These are phyloP conservation scores for Diaporthe humulicola DNA, from an alignment of 2,329 filamentous ascomycete genomes.

Conservation along the genomic window DNA sequence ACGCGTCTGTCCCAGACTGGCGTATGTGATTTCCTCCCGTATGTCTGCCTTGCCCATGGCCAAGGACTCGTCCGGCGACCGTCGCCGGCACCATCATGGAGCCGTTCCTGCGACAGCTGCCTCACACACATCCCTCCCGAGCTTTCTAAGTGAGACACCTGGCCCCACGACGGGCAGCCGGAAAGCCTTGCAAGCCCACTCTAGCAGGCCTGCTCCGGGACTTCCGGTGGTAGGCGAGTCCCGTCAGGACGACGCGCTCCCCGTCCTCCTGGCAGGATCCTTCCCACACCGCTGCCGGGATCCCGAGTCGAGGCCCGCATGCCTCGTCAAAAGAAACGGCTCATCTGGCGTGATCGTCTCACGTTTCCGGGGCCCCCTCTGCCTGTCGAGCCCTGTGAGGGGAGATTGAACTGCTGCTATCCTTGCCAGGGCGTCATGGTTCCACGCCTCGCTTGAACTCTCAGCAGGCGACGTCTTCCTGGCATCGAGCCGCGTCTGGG, in stretches of 20 bases:
- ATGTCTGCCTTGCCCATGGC: background rate
- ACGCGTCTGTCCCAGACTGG: background rate
- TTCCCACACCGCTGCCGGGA: background rate
- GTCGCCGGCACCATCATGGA: conserved; percentile 1
- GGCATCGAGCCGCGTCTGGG: background rate
- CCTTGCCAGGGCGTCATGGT: background rate
- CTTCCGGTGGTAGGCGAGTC: background rate
- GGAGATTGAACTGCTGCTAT: background rate
- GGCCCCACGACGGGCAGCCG: background rate
- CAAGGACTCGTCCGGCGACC: background rate
- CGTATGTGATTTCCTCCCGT: background rate
- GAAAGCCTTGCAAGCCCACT: background rate
- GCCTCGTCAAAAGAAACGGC: background rate
- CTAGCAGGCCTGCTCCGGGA: background rate
- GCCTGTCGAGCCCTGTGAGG: background rate
- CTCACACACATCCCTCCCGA: background rate
- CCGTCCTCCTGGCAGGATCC: background rate
- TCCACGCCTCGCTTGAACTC: background rate
- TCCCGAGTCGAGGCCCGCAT: background rate
- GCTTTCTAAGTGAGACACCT: conserved; percentile 5
- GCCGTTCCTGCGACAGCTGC: background rate
- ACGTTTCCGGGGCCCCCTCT: background rate
- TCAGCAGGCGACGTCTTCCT: conserved; percentile 8
- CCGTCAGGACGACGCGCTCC: background rate
- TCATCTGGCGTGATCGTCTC: conserved; percentile 15